These are phyloP conservation scores for Diophrys sp. DNA, from an alignment of 73 alveolate genomes.

Conservation along the genomic window DNA sequence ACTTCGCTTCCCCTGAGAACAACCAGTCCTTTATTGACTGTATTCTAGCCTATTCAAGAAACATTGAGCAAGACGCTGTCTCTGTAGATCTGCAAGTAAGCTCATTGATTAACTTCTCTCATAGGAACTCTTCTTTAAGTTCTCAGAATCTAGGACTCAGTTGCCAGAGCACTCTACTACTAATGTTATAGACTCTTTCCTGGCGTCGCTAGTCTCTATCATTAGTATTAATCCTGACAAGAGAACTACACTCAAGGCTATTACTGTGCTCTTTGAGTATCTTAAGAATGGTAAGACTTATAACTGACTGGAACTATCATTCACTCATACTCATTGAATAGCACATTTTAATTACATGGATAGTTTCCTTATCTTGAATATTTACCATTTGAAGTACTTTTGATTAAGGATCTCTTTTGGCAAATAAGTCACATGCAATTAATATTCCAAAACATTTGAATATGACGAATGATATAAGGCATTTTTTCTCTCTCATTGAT, in stretches of 20 bases:
- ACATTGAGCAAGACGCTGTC: background rate
- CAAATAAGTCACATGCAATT: too few species aligned
- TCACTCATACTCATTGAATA: too few species aligned
- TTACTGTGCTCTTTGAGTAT: slow-evolving; percentile 30
- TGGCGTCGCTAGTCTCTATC: slow-evolving; percentile 40
- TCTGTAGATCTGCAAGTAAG: background rate
- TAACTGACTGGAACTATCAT: background rate
- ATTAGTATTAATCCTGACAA: slow-evolving; percentile 7
- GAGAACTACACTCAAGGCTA: slow-evolving; percentile 6
- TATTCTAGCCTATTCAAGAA: background rate
- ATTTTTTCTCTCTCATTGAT: too few species aligned
- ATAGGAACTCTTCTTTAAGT: slow-evolving; percentile 40
- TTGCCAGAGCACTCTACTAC: slow-evolving; percentile 32
- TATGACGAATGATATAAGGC: too few species aligned
- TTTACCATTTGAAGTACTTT: too few species aligned
- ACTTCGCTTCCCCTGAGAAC: background rate
- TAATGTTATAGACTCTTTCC: slow-evolving; percentile 39
- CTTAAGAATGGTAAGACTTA: slow-evolving; percentile 47
- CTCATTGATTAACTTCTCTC: background rate
- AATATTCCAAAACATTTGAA: too few species aligned
- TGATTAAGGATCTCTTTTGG: too few species aligned
- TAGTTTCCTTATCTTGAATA: too few species aligned
- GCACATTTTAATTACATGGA: too few species aligned
- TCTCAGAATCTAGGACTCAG: slow-evolving; percentile 17
- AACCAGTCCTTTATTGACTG: background rate